These are phyloP conservation scores for Phaeotremella skinneri DNA, from an alignment of 768 basidiomycete genomes.

Conservation along the genomic window DNA sequence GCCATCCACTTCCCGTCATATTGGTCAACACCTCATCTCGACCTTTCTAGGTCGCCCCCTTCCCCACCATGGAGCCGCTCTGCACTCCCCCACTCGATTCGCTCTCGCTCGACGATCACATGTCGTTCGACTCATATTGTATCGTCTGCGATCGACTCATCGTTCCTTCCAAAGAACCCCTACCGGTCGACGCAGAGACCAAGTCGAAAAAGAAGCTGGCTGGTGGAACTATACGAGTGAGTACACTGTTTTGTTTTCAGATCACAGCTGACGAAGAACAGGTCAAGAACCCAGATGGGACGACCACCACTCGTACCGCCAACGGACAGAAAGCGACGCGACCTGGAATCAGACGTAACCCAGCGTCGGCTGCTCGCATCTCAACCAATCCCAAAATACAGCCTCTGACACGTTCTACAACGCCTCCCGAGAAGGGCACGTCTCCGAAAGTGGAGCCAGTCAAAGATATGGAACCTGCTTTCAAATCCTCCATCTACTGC, in stretches of 20 bases:
- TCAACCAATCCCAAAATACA: constrained; percentile 28
- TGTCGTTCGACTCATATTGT: constrained; percentile 40
- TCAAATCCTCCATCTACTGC: constrained; percentile 41
- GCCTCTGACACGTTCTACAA: constrained; percentile 30
- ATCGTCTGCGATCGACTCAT: constrained; percentile 44
- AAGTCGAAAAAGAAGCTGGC: constrained; percentile 26
- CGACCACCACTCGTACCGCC: constrained; percentile 39
- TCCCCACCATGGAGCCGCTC: not conserved
- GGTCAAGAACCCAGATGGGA: constrained; percentile 45
- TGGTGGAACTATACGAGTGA: constrained; percentile 39
- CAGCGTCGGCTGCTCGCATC: constrained; percentile 34
- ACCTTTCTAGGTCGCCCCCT: not conserved
- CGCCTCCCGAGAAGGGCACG: constrained; percentile 5
- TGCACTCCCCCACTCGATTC: not conserved
- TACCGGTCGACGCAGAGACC: constrained; percentile 4
- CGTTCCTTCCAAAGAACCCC: constrained; percentile 26
- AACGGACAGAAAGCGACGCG: constrained; percentile 40
- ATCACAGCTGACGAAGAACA: constrained; percentile 1
- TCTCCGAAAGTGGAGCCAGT: constrained; percentile 1
- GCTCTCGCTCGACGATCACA: constrained; percentile 20
- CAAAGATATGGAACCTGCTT: constrained; percentile 10
- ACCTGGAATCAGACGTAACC: constrained; percentile 33
- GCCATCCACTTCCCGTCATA: not conserved
- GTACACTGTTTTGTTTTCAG: constrained; percentile 2
- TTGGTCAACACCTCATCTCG: not conserved